Conservation (phyloP, 495 filamentous ascomycete species). For the Penicillium subrubescens region DNA sequence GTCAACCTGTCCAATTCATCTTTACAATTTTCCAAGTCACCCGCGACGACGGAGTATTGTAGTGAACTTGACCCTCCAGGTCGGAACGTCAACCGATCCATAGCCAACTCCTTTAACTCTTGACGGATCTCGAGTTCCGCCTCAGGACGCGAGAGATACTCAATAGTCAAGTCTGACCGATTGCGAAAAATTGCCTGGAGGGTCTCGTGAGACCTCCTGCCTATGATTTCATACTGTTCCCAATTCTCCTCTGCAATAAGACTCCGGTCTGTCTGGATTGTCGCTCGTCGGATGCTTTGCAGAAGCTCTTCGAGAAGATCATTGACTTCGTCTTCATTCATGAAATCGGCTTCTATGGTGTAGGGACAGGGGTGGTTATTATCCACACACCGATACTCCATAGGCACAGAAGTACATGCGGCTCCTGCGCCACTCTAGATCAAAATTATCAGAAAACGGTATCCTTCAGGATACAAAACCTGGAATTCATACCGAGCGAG, state of each 20-base stretch:
- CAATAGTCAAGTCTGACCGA: not conserved
- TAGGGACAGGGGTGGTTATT: not conserved
- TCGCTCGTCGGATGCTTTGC: not conserved
- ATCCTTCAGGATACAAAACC: not conserved
- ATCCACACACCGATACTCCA: not conserved
- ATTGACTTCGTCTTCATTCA: not conserved
- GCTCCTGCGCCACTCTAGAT: not conserved
- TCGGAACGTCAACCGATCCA: not conserved
- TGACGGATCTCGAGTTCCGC: not conserved
- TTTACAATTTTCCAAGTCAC: not conserved
- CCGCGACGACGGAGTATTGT: not conserved
- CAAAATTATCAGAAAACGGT: not conserved
- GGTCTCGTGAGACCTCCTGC: not conserved
- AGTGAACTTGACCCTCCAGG: not conserved
- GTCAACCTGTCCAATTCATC: not conserved
- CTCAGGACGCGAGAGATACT: not conserved
- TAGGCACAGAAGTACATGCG: not conserved
- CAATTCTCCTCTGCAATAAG: not conserved
- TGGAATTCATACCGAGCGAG: not conserved
- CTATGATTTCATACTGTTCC: not conserved
- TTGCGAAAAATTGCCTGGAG: not conserved
- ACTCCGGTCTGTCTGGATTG: not conserved
- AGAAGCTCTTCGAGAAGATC: not conserved
- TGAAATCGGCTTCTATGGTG: not conserved
- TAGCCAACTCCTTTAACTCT: not conserved